Evolutionary conservation across 1,284 basidiomycete genomes (phyloP), one percentile per base, ranked within the genome.

Genomic region (Rhodotorula sp.): DNA sequence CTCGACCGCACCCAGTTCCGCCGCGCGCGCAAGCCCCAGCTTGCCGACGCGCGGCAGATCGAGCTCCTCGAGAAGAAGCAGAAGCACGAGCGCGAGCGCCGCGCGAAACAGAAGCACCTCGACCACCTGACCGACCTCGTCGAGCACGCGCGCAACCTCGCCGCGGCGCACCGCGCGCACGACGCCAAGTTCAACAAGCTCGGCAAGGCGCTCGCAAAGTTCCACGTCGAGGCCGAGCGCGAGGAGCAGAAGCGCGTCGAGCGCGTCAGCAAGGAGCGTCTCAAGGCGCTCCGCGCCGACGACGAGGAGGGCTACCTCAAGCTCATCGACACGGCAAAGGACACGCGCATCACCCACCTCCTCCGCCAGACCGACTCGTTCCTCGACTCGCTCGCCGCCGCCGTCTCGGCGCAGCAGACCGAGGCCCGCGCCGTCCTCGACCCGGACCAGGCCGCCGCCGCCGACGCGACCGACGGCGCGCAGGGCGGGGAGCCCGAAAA

Each of bases 271-370:
- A 99, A 98, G 84, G 97, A 99, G 82, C 93, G 96, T 92, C 86
- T 99, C 77, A 95, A 93, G 84, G 97, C 97, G 27, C 88, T 99
- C 76, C 95, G 96, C 84, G 92, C 92, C 55, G 95, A 99, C 81
- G 96, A 99, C 85, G 97, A 99, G 85, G 97, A 98, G 82, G 96
- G 93, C 25, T 99, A 99, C 82, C 91, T 99, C 87, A 96, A 95
- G 81, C 90, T 99, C 78, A 95, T 99, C 79, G 97, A 99, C 82
- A 97, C 96, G 52, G 97, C 96, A 74, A 99, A 99, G 83, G 97
- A 99, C 80, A 98, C 96, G 21, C 91, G 97, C 84, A 99, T 99
- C 83, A 97, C 95, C 0, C 97, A 99, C 82, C 85, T 99, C 44
- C 84, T 99, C 71, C 87, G 91, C 63, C 96, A 99, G 84, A 99